Base-by-base conservation (phyloP, 768 basidiomycete genomes). In the Tricholoma bakamatsutake region DNA sequence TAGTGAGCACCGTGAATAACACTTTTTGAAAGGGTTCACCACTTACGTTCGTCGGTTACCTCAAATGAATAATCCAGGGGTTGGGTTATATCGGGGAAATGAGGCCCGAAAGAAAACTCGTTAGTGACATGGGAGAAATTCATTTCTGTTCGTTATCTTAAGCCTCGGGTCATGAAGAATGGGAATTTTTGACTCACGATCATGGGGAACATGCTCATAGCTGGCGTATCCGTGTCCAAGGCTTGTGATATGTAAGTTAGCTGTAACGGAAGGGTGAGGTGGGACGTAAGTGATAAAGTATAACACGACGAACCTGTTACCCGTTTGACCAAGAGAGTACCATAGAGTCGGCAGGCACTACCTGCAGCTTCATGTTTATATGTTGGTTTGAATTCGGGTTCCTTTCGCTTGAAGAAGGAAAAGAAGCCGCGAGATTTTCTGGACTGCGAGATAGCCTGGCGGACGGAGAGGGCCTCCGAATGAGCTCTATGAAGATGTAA, bases 41-140 rank as follows among this genome's bases (percentile, higher is more conserved):
- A 77, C 88, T 66, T 64, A 90, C 87, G 81, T 27, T 89, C 76
- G 53, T 80, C 63, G 0, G 90, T 80, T 0, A 85, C 62, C 67
- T 96, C 90, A 57, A 89, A 89, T 1, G 91, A 90, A 67, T 93
- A 85, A 65, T 98, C 96, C 39, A 99, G 80, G 0, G 96, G 96
- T 67, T 99, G 96, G 0, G 84, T 81, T 50, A 99, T 98, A 43
- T 93, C 88, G 2, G 96, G 96, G 76, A 97, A 98, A 75, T 88
- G 86, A 2, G 94, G 90, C 1, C 96, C 96, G 60, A 98, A 98
- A 0, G 94, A 97, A 67, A 98, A 97, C 69, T 99, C 96, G 52
- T 87, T 87, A 65, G 98, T 94, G 59, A 97, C 85, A 74, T 98
- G 96, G 2, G 92, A 93, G 34, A 99, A 80, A 66, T 99, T 99